Percentiles rank a stretch among this genome's conserved stretches.
phyloP scores from a whole-genome alignment of 768 basidiomycete genomes.

The Boletus reticulatus region DNA sequence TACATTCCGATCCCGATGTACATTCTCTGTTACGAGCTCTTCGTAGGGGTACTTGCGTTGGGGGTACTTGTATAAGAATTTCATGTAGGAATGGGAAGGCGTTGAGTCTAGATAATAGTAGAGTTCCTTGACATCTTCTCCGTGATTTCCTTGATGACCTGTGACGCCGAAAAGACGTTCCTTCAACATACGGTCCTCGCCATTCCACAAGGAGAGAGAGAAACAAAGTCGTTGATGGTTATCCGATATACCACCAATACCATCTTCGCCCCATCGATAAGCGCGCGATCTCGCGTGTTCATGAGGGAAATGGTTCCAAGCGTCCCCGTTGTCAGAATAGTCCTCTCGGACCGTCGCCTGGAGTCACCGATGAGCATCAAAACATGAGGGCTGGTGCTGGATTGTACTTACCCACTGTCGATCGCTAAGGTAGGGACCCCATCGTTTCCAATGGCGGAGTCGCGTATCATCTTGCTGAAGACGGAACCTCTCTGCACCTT shows the following conservation, averaged over 20 bases:
- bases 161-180: slow-evolving; percentile 96
- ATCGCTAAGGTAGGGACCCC: slow-evolving; percentile 98
- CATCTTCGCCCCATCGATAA: slow-evolving; percentile 99
- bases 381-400: neutral
- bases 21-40: slow-evolving; percentile 83
- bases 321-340: slow-evolving; percentile 94
- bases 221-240: slow-evolving; percentile 96
- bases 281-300: slow-evolving; percentile 91
- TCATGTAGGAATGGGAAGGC: slow-evolving; percentile 99
- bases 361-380: slow-evolving; percentile 13
- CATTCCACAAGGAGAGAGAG: slow-evolving; percentile 92
- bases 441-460: slow-evolving; percentile 94
- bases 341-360: slow-evolving; percentile 98
- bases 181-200: slow-evolving; percentile 89
- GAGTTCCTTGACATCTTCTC: slow-evolving; percentile 98
- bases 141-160: slow-evolving; percentile 97
- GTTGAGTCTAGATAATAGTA: slow-evolving; percentile 99
- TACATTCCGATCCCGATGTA: slow-evolving; percentile 79
- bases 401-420: slow-evolving; percentile 83
- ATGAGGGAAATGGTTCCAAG: slow-evolving; percentile 94
- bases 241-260: slow-evolving; percentile 95
- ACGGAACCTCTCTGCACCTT: slow-evolving; percentile 79
- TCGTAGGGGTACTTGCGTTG: slow-evolving; percentile 93
- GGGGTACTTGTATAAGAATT: slow-evolving; percentile 98
- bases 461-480: slow-evolving; percentile 79